Evolutionary conservation across 805 yeast species (phyloP).

Genomic region (Suhomyces pyralidae): DNA sequence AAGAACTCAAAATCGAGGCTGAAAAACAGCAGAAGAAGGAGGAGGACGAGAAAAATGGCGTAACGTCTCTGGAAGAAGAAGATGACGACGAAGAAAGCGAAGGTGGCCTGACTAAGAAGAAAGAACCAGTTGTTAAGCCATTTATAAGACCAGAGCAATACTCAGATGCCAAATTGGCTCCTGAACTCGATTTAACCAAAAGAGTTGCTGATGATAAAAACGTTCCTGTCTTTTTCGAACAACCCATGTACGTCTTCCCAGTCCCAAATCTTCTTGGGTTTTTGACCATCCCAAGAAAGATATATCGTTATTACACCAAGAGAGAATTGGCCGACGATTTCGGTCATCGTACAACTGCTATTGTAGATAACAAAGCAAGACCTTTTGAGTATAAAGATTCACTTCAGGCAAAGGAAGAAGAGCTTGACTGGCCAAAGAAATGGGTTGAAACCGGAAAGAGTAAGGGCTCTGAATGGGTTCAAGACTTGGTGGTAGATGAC

Average conservation of each 20-base stretch:
- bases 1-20: constrained; percentile 11
- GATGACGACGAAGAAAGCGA: constrained; percentile 25
- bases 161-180: constrained; percentile 50
- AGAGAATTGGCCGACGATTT: constrained; percentile 68
- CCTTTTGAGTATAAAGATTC: constrained; percentile 49
- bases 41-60: constrained; percentile 13
- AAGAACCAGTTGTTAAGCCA: constrained; percentile 56
- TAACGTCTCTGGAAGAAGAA: constrained; percentile 16
- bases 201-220: constrained; percentile 30
- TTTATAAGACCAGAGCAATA: constrained; percentile 63
- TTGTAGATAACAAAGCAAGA: constrained; percentile 51
- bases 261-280: constrained; percentile 82
- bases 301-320: constrained; percentile 73
- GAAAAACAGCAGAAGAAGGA: constrained; percentile 13
- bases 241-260: constrained; percentile 74
- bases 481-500: constrained; percentile 66
- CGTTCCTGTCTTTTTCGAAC: constrained; percentile 63
- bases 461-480: constrained; percentile 84
- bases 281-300: constrained; percentile 66
- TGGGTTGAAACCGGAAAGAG: constrained; percentile 81
- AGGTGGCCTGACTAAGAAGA: constrained; percentile 26
- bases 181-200: constrained; percentile 48
- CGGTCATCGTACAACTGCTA: constrained; percentile 52
- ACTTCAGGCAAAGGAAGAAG: constrained; percentile 56
- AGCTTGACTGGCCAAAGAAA: constrained; percentile 77